These are phyloP conservation scores for Pythium dissotocum DNA, from an alignment of 352 stramenopile species.

Conservation along the genomic window DNA sequence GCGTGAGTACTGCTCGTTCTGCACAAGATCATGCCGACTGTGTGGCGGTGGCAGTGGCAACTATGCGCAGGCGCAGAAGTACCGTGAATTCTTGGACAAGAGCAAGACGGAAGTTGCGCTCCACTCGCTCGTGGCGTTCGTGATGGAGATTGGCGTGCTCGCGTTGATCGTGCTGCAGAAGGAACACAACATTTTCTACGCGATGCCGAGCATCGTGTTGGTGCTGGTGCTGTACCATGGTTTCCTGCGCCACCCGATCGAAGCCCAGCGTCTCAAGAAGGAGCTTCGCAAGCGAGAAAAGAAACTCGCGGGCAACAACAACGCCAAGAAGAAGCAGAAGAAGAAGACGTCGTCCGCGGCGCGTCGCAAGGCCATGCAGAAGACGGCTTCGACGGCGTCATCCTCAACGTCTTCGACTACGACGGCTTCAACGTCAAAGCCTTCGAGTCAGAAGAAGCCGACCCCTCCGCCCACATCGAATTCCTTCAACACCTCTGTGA, in stretches of 20 bases:
- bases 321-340: constrained; percentile 37
- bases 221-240: constrained; percentile 54
- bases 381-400: neutral
- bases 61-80: constrained; percentile 70
- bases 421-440: neutral
- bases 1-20: constrained; percentile 77
- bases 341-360: constrained; percentile 47
- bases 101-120: constrained; percentile 55
- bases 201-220: constrained; percentile 43
- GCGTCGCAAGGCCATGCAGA: constrained; percentile 20
- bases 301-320: constrained; percentile 27
- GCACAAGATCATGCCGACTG: constrained; percentile 62
- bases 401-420: neutral
- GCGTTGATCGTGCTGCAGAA: constrained; percentile 45
- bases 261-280: constrained; percentile 57
- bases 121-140: constrained; percentile 57
- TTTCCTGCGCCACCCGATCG: constrained; percentile 51
- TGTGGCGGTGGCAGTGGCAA: constrained; percentile 82
- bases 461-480: neutral
- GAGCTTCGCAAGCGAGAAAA: constrained; percentile 44
- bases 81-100: constrained; percentile 72
- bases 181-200: constrained; percentile 58
- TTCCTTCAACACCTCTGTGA: neutral
- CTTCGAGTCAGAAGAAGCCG: constrained; percentile 15
- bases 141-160: constrained; percentile 51